A percentile compares a stretch with the other conserved stretches of the same genome.
These are phyloP conservation scores for Rheum nobile DNA, from an alignment of 148 eudicot species.

Conservation along the genomic window DNA sequence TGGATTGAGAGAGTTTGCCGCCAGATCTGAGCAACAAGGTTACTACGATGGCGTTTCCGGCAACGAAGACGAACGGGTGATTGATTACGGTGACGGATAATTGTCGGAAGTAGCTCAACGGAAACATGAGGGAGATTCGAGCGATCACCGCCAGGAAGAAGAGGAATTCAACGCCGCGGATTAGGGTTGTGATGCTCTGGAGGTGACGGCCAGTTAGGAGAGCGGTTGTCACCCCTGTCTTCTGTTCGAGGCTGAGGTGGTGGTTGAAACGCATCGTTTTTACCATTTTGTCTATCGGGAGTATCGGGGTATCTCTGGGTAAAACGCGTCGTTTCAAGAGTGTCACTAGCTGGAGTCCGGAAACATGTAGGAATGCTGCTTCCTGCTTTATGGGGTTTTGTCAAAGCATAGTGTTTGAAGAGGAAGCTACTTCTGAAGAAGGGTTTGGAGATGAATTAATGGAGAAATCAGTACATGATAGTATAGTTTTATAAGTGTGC, in stretches of 20 bases:
- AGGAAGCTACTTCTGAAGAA: too few relatives aligned
- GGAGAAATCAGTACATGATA: background rate
- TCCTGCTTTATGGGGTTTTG: background rate
- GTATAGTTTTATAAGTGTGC: background rate
- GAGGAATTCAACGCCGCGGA: slow-evolving; percentile 28
- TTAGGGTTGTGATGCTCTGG: slow-evolving; percentile 15
- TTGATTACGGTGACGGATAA: slow-evolving; percentile 18
- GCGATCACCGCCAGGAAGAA: slow-evolving; percentile 18
- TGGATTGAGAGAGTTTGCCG: background rate
- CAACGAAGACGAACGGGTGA: slow-evolving; percentile 32
- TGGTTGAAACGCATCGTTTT: background rate
- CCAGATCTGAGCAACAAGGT: slow-evolving; percentile 38
- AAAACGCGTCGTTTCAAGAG: background rate
- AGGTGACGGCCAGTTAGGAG: background rate
- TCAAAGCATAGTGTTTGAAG: background rate
- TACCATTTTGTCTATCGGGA: background rate
- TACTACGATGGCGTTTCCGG: slow-evolving; percentile 38
- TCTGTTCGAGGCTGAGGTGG: background rate
- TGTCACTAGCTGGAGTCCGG: too few relatives aligned
- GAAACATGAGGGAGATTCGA: slow-evolving; percentile 26
- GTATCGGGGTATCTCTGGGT: background rate
- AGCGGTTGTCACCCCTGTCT: background rate
- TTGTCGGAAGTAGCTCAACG: slow-evolving; percentile 21
- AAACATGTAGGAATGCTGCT: background rate
- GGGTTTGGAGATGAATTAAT: background rate